phyloP scores from a whole-genome alignment of 352 stramenopile genomes.

The Hyaloperonospora brassicae region DNA sequence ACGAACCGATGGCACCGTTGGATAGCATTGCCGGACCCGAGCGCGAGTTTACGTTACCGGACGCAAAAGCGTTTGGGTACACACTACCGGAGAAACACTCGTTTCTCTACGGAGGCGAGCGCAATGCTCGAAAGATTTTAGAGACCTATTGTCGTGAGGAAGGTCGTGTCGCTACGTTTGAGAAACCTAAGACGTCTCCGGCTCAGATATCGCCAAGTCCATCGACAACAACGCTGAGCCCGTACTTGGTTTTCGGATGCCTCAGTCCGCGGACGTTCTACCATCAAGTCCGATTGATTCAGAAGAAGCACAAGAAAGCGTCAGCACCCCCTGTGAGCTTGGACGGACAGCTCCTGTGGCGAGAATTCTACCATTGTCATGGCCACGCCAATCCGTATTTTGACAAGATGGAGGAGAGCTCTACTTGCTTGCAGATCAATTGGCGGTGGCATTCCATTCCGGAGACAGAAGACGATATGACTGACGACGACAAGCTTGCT shows the following conservation, averaged over 20 bases:
- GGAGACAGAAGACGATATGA: constrained; percentile 45
- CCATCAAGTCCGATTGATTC: constrained; percentile 78
- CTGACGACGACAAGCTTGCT: constrained; percentile 78
- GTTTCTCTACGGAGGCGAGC: constrained; percentile 69
- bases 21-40: constrained; percentile 45
- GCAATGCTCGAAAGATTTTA: constrained; percentile 59
- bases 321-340: constrained; percentile 89
- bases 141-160: constrained; percentile 66
- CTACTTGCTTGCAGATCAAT: constrained; percentile 82
- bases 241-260: constrained; percentile 93
- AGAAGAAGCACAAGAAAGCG: constrained; percentile 54
- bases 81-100: constrained; percentile 42
- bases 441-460: constrained; percentile 86
- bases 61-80: constrained; percentile 61
- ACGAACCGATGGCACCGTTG: constrained; percentile 23
- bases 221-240: constrained; percentile 93
- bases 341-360: constrained; percentile 92
- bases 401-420: constrained; percentile 92
- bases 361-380: constrained; percentile 92
- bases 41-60: constrained; percentile 54
- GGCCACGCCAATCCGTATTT: constrained; percentile 82
- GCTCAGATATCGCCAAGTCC: constrained; percentile 79
- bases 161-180: constrained; percentile 89
- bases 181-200: constrained; percentile 95
- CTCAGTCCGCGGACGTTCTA: constrained; percentile 88